These are phyloP conservation scores for Kwoniella sp. DNA, from an alignment of 768 basidiomycete genomes.

Conservation along the genomic window DNA sequence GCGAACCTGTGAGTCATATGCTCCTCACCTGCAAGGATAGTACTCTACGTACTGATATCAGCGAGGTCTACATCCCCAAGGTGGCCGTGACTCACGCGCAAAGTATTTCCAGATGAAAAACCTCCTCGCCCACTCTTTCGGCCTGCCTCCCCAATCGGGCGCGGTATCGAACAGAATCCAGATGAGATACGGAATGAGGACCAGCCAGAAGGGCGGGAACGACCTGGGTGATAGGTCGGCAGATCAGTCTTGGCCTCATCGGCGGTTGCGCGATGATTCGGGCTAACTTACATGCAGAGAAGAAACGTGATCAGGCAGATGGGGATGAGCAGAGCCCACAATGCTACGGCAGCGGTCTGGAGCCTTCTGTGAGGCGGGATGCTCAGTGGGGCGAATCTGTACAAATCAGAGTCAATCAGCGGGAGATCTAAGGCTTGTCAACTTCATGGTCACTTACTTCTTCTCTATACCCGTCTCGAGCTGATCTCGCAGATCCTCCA, in stretches of 20 bases:
- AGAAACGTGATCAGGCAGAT: constrained; percentile 66
- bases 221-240: constrained; percentile 64
- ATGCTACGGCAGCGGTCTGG: constrained; percentile 82
- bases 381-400: constrained; percentile 72
- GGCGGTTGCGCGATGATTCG: neutral
- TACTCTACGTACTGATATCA: constrained; percentile 44
- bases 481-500: constrained; percentile 34
- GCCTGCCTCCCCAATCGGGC: constrained; percentile 67
- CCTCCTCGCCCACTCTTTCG: constrained; percentile 69
- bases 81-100: constrained; percentile 62
- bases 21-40: constrained; percentile 46
- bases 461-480: constrained; percentile 40
- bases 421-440: too few relatives aligned
- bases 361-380: constrained; percentile 80
- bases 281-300: constrained; percentile 66
- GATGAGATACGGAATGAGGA: constrained; percentile 67
- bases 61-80: too few relatives aligned
- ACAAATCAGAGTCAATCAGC: neutral
- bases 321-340: constrained; percentile 79
- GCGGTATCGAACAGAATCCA: constrained; percentile 76
- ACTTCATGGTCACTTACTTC: too few relatives aligned
- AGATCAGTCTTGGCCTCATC: neutral
- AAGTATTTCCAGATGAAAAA: constrained; percentile 78
- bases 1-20: too few relatives aligned
- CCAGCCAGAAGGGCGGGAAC: constrained; percentile 80